These are phyloP conservation scores for Hyaloscypha hepaticicola DNA, from an alignment of 495 filamentous ascomycete species.

Conservation along the genomic window DNA sequence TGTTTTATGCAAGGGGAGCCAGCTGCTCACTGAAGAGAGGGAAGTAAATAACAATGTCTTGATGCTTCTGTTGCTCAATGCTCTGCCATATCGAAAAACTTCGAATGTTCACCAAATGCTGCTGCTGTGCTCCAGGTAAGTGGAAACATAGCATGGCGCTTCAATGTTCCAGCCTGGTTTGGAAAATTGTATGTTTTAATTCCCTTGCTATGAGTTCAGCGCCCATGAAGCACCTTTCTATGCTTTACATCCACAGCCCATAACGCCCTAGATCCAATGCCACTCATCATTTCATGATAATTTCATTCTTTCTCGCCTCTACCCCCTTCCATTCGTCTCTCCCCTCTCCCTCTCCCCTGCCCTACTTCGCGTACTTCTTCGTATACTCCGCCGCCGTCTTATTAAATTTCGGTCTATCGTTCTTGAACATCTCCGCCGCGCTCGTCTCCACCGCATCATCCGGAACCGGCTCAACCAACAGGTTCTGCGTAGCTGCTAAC, in stretches of 20 bases:
- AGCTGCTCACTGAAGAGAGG: not conserved
- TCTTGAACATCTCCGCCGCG: slow-evolving; percentile 83
- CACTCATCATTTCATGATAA: not conserved
- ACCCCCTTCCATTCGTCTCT: not conserved
- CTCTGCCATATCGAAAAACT: no score
- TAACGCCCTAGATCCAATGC: slow-evolving; percentile 3
- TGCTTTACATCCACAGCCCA: not conserved
- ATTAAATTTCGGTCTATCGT: slow-evolving; percentile 70
- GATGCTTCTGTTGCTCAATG: no score
- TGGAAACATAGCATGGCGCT: no score
- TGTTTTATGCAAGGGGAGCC: not conserved
- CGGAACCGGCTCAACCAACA: slow-evolving; percentile 84
- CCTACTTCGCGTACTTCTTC: slow-evolving; percentile 54
- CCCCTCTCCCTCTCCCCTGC: slow-evolving; percentile 1
- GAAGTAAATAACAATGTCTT: not conserved
- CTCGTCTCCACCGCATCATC: slow-evolving; percentile 90
- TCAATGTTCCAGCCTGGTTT: no score
- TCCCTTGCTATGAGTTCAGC: not conserved
- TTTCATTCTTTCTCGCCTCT: not conserved
- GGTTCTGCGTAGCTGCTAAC: slow-evolving; percentile 71
- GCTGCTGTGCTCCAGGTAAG: not conserved
- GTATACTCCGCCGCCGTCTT: slow-evolving; percentile 84
- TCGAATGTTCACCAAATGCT: no score
- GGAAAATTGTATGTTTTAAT: not conserved
- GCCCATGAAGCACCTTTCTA: not conserved